phyloP scores from a whole-genome alignment of 306 rosid species.

The Lablab purpureus region DNA sequence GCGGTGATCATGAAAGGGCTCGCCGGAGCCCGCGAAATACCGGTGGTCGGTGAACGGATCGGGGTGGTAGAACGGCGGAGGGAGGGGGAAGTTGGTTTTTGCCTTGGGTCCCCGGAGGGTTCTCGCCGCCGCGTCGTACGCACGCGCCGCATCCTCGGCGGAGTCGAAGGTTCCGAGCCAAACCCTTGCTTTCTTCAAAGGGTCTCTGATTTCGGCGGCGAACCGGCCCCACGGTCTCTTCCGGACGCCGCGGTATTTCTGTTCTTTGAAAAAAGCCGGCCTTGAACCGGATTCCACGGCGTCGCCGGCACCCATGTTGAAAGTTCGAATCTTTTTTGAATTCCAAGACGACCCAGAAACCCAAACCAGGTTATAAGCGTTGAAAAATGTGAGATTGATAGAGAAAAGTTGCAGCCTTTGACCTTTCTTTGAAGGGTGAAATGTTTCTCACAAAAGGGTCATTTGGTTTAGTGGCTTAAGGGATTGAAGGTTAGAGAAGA shows the following conservation, averaged over 20 bases:
- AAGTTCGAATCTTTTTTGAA: conserved; percentile 40
- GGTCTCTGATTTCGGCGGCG: conserved; percentile 99
- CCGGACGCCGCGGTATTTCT: conserved; percentile 78
- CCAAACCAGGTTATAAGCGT: background rate
- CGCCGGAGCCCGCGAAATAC: conserved; percentile 41
- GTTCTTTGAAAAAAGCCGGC: conserved; percentile 52
- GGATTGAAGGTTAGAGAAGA: conserved; percentile 20
- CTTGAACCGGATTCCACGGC: conserved; percentile 27
- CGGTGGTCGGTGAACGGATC: conserved; percentile 63
- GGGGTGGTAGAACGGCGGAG: conserved; percentile 46
- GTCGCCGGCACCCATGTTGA: conserved; percentile 43
- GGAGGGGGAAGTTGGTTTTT: conserved; percentile 72
- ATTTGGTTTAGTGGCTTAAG: conserved; percentile 9
- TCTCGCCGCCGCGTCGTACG: conserved; percentile 83
- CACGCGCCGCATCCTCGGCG: conserved; percentile 93
- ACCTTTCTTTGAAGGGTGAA: background rate
- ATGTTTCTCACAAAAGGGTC: background rate
- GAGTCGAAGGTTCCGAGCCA: conserved; percentile 95
- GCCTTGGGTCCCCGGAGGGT: conserved; percentile 91
- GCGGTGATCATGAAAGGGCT: conserved; percentile 55
- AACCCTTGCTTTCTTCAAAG: conserved; percentile 82
- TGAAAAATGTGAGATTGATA: background rate
- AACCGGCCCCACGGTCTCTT: conserved; percentile 95
- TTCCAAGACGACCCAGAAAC: conserved; percentile 19
- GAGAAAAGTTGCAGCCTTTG: conserved; percentile 7